A percentile compares a stretch with the other conserved stretches of the same genome.
phyloP scores from a whole-genome alignment of 2,329 filamentous ascomycete genomes.

The Xylariaceae sp. region DNA sequence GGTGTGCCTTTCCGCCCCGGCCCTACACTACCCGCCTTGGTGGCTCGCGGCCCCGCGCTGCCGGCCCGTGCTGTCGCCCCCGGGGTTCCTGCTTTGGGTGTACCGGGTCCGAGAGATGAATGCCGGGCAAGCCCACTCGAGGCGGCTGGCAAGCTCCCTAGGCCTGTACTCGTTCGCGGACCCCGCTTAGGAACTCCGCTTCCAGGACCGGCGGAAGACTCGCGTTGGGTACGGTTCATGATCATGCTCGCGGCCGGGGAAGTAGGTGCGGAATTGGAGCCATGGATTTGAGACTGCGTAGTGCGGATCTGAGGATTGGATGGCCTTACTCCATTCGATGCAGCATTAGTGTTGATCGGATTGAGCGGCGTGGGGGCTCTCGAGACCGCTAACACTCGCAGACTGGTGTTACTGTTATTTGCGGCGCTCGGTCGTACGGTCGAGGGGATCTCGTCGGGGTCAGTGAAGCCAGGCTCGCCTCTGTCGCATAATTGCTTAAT shows the following conservation, averaged over 20 bases:
- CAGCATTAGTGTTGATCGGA: slow-evolving; percentile 43
- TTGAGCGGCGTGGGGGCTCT: slow-evolving; percentile 42
- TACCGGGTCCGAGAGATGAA: slow-evolving; percentile 64
- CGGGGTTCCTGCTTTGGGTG: slow-evolving; percentile 53
- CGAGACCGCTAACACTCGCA: slow-evolving; percentile 39
- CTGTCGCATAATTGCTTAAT: slow-evolving; percentile 65
- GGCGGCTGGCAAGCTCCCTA: slow-evolving; percentile 51
- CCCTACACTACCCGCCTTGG: slow-evolving; percentile 47
- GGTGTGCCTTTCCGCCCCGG: slow-evolving; percentile 50
- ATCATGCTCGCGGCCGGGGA: slow-evolving; percentile 65
- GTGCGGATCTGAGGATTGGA: slow-evolving; percentile 52
- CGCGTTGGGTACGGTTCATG: slow-evolving; percentile 57
- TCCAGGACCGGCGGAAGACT: slow-evolving; percentile 61
- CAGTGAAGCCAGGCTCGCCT: slow-evolving; percentile 62
- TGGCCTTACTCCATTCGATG: slow-evolving; percentile 46
- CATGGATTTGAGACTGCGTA: slow-evolving; percentile 51
- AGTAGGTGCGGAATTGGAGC: slow-evolving; percentile 60
- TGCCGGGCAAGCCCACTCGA: slow-evolving; percentile 65
- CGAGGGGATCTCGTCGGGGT: slow-evolving; percentile 66
- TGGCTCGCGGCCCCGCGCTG: slow-evolving; percentile 61
- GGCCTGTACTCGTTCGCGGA: slow-evolving; percentile 50
- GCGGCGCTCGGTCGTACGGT: slow-evolving; percentile 61
- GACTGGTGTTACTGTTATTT: slow-evolving; percentile 52
- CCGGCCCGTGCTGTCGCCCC: slow-evolving; percentile 52
- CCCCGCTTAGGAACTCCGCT: slow-evolving; percentile 53